Percentiles rank a stretch among this genome's conserved stretches.
Evolutionary conservation across 768 basidiomycete genomes (phyloP).

Genomic region (Tylopilus balloui): DNA sequence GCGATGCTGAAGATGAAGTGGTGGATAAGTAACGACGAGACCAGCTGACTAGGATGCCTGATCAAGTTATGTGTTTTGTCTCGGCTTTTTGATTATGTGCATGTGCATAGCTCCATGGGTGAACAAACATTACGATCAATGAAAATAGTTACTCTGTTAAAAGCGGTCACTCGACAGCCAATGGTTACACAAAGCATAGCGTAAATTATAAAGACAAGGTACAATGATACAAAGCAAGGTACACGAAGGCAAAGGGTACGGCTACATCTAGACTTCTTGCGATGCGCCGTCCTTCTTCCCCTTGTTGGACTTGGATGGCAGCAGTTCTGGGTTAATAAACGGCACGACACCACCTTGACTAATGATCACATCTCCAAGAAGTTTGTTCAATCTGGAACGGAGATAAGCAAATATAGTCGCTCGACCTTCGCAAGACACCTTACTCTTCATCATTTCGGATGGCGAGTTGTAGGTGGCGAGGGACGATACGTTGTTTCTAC

Average conservation of each 20-base stretch:
- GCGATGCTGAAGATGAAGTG: constrained; percentile 77
- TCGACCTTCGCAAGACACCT: constrained; percentile 12
- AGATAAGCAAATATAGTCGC: not conserved
- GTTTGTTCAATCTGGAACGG: constrained; percentile 45
- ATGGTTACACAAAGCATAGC: constrained; percentile 26
- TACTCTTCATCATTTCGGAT: constrained; percentile 76
- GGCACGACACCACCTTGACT: constrained; percentile 76
- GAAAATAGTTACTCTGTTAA: no score
- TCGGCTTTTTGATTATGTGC: not conserved
- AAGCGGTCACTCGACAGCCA: no score
- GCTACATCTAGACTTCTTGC: constrained; percentile 42
- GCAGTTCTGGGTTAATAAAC: constrained; percentile 49
- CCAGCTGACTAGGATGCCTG: no score
- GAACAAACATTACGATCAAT: no score
- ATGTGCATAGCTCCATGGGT: not conserved
- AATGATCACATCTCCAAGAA: constrained; percentile 62
- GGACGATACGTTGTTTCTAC: constrained; percentile 72
- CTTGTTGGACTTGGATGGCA: constrained; percentile 43
- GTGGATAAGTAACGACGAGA: constrained; percentile 39
- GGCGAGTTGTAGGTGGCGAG: constrained; percentile 71
- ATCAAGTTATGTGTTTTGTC: not conserved
- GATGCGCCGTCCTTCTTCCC: constrained; percentile 48
- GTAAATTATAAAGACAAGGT: constrained; percentile 28
- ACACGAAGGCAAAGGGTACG: constrained; percentile 1
- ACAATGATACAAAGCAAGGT: constrained; percentile 22